Percentiles rank a stretch among this genome's conserved stretches.
These are phyloP conservation scores for Prunus mongolica DNA, from an alignment of 306 rosid genomes.

Conservation along the genomic window DNA sequence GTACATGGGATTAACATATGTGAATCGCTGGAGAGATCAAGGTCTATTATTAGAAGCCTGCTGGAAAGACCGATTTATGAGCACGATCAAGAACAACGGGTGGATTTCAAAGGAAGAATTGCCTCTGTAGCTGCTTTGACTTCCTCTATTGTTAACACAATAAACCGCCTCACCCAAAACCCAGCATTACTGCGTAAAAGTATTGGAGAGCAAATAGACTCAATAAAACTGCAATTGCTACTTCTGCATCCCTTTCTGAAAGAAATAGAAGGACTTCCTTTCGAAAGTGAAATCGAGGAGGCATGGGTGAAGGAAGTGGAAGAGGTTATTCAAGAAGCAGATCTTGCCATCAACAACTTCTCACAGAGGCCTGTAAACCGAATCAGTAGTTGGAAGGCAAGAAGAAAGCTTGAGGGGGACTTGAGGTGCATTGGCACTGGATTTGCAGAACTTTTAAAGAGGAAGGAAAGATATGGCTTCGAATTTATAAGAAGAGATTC, in stretches of 20 bases:
- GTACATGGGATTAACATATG: background rate
- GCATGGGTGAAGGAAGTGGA: constrained; percentile 25
- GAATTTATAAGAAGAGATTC: background rate
- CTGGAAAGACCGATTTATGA: constrained; percentile 11
- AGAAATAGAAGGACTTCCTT: constrained; percentile 14
- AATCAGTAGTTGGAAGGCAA: background rate
- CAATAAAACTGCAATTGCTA: constrained; percentile 9
- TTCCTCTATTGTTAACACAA: background rate
- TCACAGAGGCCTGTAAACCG: background rate
- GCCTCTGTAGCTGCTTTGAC: background rate
- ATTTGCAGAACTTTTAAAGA: background rate
- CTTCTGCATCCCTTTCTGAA: constrained; percentile 22
- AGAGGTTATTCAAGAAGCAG: constrained; percentile 5
- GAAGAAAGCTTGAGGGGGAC: background rate
- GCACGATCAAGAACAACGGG: background rate
- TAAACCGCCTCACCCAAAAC: background rate
- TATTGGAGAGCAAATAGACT: background rate
- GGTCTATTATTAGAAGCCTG: constrained; percentile 14
- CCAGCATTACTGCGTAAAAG: background rate
- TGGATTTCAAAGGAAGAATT: background rate
- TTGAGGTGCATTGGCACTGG: background rate
- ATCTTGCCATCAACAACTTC: background rate
- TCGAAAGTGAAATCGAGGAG: constrained; percentile 25
- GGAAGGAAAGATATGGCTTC: constrained; percentile 11
- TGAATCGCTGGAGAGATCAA: constrained; percentile 19